Percentiles rank a stretch among this genome's conserved stretches.
These are phyloP conservation scores for Glycine tomentella DNA, from an alignment of 306 rosid genomes.

Conservation along the genomic window DNA sequence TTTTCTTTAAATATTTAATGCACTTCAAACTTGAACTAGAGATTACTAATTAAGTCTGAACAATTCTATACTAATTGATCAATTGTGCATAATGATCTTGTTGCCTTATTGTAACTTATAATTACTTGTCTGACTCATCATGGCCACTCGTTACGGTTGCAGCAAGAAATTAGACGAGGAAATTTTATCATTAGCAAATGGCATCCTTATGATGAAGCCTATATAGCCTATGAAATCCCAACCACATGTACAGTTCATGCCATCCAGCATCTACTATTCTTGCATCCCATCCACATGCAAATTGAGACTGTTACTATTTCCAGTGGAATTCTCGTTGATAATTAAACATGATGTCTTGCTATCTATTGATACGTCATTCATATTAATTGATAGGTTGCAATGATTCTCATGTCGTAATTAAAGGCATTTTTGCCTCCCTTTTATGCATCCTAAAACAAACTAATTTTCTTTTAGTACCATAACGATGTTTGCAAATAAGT, in stretches of 20 bases:
- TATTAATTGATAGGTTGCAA: slow-evolving; percentile 48
- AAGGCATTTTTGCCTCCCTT: slow-evolving; percentile 53
- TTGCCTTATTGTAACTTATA: too few species aligned
- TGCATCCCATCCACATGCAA: not conserved
- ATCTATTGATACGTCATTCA: slow-evolving; percentile 42
- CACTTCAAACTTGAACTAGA: too few species aligned
- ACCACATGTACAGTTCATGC: not conserved
- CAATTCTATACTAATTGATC: too few species aligned
- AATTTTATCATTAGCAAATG: not conserved
- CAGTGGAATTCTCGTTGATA: slow-evolving; percentile 51
- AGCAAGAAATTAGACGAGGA: not conserved
- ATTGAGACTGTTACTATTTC: slow-evolving; percentile 44
- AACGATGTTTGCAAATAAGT: slow-evolving; percentile 66
- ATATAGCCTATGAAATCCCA: not conserved
- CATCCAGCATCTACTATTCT: too few species aligned
- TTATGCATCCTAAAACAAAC: slow-evolving; percentile 65
- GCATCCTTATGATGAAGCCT: not conserved
- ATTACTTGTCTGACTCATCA: not conserved
- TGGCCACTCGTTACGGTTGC: not conserved
- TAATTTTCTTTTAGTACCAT: slow-evolving; percentile 63
- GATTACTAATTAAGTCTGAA: too few species aligned
- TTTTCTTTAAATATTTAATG: too few species aligned
- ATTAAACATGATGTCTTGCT: slow-evolving; percentile 43
- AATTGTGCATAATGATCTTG: too few species aligned
- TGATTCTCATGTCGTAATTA: slow-evolving; percentile 54